These are phyloP conservation scores for Fraxinus angustifolia DNA, from an alignment of 305 asterid genomes.

Conservation along the genomic window DNA sequence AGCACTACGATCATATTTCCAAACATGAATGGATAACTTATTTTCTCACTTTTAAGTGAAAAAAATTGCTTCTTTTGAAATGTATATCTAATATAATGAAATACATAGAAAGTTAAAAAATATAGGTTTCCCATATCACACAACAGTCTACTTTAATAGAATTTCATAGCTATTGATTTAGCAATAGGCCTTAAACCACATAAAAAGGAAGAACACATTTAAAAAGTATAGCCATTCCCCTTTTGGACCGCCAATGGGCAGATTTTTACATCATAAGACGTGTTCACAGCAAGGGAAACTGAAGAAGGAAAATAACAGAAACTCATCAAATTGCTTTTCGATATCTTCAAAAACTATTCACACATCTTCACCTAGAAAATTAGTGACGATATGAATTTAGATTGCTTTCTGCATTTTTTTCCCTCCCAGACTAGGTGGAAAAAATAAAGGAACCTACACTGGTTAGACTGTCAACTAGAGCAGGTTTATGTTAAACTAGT, in stretches of 20 bases:
- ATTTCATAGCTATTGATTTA: not conserved
- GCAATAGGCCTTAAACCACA: not conserved
- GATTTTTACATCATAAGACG: not conserved
- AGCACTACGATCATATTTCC: not conserved
- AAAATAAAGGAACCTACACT: not conserved
- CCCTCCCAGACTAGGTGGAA: not conserved
- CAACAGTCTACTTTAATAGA: not conserved
- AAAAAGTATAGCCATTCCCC: not conserved
- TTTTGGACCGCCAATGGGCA: not conserved
- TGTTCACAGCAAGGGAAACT: not conserved
- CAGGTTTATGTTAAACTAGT: not conserved
- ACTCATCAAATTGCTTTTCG: not conserved
- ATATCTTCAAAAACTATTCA: not conserved
- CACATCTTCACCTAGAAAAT: not conserved
- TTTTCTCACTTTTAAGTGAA: not conserved
- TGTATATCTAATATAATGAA: not conserved
- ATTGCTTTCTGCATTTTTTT: not conserved
- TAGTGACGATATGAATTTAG: not conserved
- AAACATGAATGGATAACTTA: not conserved
- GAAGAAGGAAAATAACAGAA: not conserved
- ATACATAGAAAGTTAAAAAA: not conserved
- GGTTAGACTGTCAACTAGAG: not conserved
- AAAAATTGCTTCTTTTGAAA: not conserved
- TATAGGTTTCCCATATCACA: not conserved
- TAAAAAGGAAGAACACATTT: not conserved